phyloP scores from a whole-genome alignment of 352 stramenopile species.

The Phytopythium montanum region DNA sequence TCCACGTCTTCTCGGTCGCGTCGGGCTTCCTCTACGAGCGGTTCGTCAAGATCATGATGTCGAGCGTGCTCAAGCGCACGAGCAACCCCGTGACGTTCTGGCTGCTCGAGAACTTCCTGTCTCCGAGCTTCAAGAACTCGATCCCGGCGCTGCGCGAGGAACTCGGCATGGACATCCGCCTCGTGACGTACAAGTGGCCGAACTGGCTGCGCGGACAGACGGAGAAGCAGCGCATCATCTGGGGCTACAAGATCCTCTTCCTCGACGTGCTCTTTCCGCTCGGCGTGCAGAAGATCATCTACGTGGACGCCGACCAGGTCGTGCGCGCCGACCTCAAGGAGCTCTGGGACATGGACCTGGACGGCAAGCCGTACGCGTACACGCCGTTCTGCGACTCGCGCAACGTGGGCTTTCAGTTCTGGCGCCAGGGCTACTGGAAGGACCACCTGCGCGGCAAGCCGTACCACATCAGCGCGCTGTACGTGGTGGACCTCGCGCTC shows the following conservation, averaged over 20 bases:
- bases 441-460: conserved; percentile 95
- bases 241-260: conserved; percentile 99
- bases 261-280: conserved; percentile 99
- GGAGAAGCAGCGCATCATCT: conserved; percentile 99
- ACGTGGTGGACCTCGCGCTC: conserved; percentile 97
- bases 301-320: conserved; percentile 99
- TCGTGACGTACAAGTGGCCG: conserved; percentile 99
- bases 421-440: conserved; percentile 98
- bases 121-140: conserved; percentile 95
- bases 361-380: conserved; percentile 96
- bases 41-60: conserved; percentile 99
- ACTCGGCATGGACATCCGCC: conserved; percentile 96
- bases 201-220: conserved; percentile 98
- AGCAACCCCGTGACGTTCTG: conserved; percentile 99
- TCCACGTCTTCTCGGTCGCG: conserved; percentile 99
- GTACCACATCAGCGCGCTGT: conserved; percentile 99
- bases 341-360: conserved; percentile 98
- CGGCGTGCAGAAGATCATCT: conserved; percentile 98
- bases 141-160: conserved; percentile 89
- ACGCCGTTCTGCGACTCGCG: conserved; percentile 97
- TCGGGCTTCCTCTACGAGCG: conserved; percentile 98
- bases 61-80: conserved; percentile 96
- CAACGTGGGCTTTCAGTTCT: conserved; percentile 99
- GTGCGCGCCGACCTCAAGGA: conserved; percentile 98
- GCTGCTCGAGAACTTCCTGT: conserved; percentile 99